Percentiles rank a stretch among this genome's conserved stretches.
These are phyloP conservation scores for Globisporangium middletonii DNA, from an alignment of 352 stramenopile species.

Conservation along the genomic window DNA sequence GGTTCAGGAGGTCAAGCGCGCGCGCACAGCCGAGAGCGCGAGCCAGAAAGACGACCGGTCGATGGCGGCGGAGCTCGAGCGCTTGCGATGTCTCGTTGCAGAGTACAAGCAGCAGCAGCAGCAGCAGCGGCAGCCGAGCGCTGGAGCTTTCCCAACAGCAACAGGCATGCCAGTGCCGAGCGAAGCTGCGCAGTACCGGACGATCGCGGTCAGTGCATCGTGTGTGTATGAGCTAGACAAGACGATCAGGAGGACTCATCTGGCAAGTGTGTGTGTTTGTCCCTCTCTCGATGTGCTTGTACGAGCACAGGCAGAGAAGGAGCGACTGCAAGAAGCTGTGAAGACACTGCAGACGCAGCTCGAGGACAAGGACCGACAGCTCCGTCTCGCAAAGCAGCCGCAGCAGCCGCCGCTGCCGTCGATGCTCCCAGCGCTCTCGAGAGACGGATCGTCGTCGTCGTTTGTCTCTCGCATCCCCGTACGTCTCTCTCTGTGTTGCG, in stretches of 20 bases:
- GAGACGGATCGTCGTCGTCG: background rate
- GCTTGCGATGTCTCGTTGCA: constrained; percentile 24
- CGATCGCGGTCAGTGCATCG: constrained; percentile 29
- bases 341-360: constrained; percentile 46
- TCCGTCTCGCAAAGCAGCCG: constrained; percentile 14
- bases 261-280: background rate
- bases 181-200: constrained; percentile 46
- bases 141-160: background rate
- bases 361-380: constrained; percentile 53
- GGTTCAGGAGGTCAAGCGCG: constrained; percentile 47
- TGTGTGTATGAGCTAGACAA: constrained; percentile 1
- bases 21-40: constrained; percentile 51
- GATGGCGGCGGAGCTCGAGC: constrained; percentile 35
- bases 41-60: constrained; percentile 25
- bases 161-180: constrained; percentile 35
- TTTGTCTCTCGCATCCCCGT: constrained; percentile 29
- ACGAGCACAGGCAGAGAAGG: constrained; percentile 49
- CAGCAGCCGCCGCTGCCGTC: background rate
- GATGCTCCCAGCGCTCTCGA: constrained; percentile 1
- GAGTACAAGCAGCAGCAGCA: constrained; percentile 35
- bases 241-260: no score
- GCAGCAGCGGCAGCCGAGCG: background rate
- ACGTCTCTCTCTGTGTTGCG: constrained; percentile 3
- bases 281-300: background rate
- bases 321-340: constrained; percentile 48